Percentiles rank a stretch among this genome's conserved stretches.
These are phyloP conservation scores for Paraglomus brasilianum DNA, from an alignment of 192 early-diverging fungal species.

Conservation along the genomic window DNA sequence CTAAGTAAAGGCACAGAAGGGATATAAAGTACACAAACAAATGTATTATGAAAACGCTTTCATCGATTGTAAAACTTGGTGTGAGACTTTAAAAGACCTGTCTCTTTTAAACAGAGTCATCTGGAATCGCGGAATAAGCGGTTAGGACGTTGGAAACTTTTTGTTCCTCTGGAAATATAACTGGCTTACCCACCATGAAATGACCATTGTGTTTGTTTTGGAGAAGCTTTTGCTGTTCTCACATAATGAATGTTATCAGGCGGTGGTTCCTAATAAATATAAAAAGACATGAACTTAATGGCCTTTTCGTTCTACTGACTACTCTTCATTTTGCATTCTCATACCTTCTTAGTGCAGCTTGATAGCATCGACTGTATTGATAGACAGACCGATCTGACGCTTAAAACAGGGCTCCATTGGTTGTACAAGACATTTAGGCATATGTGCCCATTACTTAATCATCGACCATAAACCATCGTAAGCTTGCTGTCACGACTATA, in stretches of 20 bases:
- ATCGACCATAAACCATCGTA: background rate
- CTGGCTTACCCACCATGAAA: constrained; percentile 58
- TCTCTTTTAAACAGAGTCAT: too few species aligned
- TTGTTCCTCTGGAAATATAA: too few species aligned
- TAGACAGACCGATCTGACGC: constrained; percentile 84
- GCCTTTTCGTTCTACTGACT: background rate
- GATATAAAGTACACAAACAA: too few species aligned
- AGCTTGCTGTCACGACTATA: background rate
- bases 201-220: constrained; percentile 61
- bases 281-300: background rate
- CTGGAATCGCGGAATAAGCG: too few species aligned
- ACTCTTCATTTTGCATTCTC: background rate
- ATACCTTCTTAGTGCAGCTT: constrained; percentile 74
- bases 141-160: too few species aligned
- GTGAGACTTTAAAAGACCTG: too few species aligned
- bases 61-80: too few species aligned
- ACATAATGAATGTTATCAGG: constrained; percentile 59
- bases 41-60: too few species aligned
- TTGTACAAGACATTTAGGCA: constrained; percentile 94
- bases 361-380: constrained; percentile 92
- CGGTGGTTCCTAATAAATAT: constrained; percentile 44
- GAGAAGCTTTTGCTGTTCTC: constrained; percentile 50
- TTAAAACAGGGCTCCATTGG: constrained; percentile 92
- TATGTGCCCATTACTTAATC: constrained; percentile 93
- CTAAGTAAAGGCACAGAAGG: too few species aligned